Conservation (phyloP, 1,284 basidiomycete genomes). For the Heterobasidion occidentale region DNA sequence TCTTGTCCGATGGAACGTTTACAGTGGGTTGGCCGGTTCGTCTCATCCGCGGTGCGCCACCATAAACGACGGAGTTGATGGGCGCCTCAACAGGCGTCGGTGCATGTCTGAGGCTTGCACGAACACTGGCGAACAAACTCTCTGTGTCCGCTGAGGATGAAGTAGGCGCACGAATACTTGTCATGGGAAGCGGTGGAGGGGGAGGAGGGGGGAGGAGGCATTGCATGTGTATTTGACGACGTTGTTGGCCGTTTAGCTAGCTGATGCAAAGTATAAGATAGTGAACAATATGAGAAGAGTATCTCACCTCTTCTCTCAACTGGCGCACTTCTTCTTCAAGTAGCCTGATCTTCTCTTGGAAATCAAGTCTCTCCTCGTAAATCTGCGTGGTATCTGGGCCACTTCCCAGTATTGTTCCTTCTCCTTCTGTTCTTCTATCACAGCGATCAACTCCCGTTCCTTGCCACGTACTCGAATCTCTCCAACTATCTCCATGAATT, state of each 20-base stretch:
- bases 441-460: conserved; percentile 49
- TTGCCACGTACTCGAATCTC: conserved; percentile 45
- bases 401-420: conserved; percentile 30
- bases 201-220: conserved; percentile 42
- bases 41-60: conserved; percentile 20
- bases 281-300: not conserved
- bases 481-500: conserved; percentile 26
- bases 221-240: conserved; percentile 11
- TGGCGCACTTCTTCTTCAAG: conserved; percentile 61
- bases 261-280: conserved; percentile 21
- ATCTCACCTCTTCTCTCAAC: conserved; percentile 54
- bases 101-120: conserved; percentile 55
- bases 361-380: conserved; percentile 34
- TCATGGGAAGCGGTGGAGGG: conserved; percentile 5
- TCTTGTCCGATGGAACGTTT: conserved; percentile 66
- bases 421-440: conserved; percentile 39
- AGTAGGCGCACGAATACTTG: not conserved
- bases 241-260: conserved; percentile 34
- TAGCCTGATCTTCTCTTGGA: conserved; percentile 55
- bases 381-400: conserved; percentile 16
- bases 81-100: conserved; percentile 52
- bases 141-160: conserved; percentile 23
- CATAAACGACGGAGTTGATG: conserved; percentile 38
- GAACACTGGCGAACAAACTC: conserved; percentile 43
- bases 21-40: conserved; percentile 57